Percentiles rank a stretch among this genome's conserved stretches.
Evolutionary conservation across 805 yeast species (phyloP).

Genomic region (Ogataea nonfermentans): DNA sequence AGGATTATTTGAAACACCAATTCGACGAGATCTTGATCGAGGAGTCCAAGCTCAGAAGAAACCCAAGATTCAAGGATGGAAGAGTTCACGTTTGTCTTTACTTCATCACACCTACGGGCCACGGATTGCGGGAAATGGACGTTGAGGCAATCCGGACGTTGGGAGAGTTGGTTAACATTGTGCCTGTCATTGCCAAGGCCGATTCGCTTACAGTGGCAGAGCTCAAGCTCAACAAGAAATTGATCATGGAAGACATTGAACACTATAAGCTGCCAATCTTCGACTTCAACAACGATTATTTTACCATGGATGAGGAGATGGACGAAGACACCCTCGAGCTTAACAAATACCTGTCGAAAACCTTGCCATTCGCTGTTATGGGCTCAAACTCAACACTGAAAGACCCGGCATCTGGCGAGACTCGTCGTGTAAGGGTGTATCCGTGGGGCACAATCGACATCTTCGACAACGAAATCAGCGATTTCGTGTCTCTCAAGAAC

Average conservation of each 20-base stretch:
- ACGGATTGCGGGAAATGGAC: conserved; percentile 70
- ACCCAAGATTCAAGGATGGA: conserved; percentile 82
- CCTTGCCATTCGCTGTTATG: conserved; percentile 63
- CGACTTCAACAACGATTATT: conserved; percentile 66
- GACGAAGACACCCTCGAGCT: conserved; percentile 33
- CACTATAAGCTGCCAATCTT: conserved; percentile 70
- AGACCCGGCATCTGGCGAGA: conserved; percentile 37
- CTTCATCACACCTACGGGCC: conserved; percentile 67
- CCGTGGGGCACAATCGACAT: conserved; percentile 68
- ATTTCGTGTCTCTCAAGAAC: conserved; percentile 76
- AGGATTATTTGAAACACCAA: conserved; percentile 79
- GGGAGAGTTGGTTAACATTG: conserved; percentile 71
- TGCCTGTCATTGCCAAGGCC: conserved; percentile 80
- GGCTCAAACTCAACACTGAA: conserved; percentile 47
- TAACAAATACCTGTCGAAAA: conserved; percentile 41
- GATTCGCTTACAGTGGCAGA: conserved; percentile 75
- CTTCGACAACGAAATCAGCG: conserved; percentile 68
- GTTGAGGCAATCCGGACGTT: conserved; percentile 66
- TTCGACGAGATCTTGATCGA: conserved; percentile 80
- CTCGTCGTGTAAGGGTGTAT: conserved; percentile 51
- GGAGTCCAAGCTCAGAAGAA: conserved; percentile 78
- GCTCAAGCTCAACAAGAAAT: conserved; percentile 65
- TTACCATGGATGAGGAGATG: conserved; percentile 28
- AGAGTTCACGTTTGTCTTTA: conserved; percentile 78
- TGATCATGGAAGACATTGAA: conserved; percentile 75